Evolutionary conservation across 169 alveolate genomes (phyloP), one percentile per base, ranked within the genome.

Genomic region (Babesia bovis): DNA sequence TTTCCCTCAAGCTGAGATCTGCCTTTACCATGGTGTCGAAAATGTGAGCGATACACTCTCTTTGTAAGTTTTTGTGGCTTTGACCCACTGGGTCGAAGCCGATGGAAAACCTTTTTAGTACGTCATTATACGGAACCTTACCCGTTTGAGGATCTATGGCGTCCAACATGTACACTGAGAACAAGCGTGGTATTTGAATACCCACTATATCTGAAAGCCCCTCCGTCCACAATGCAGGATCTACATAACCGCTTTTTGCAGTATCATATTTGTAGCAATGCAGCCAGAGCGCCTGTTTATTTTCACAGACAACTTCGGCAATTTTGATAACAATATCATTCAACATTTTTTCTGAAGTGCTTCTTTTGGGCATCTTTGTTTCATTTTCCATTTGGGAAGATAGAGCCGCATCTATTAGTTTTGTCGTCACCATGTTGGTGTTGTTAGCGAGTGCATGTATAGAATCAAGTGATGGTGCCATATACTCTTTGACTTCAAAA

Each of bases 401-500:
- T 5, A 66, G 57, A 6, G 83, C 55, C n/a, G 87, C 74, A 36
- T 67, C 82, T 0, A 79, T 35, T 12, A 79, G 42, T 73, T 57
- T 79, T 23, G 66, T 59, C 19, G 87, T 79, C 6, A 79, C 78
- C 30, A 41, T 50, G 78, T 79, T 67, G 67, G 87, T 79, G 75
- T 61, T 79, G 47, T 67, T 69, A 19, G 79, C 65, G 12, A 69
- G 78, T 50, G 81, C 79, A 32, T 85, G 82, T 0, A 92, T 90
- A 13, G 87, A 73, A 19, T 85, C 92, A 32, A 92, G 85, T 15
- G 94, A 67, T 10, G 96, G 96, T 6, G 96, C 85, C 93, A 92
- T 90, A 56, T 87, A 92, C 67, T 92, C 96, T 66, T 92, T 94
- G 35, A 90, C 93, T 53, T 92, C 96, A 53, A 90, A 92, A 23